phyloP scores from a whole-genome alignment of 2,329 filamentous ascomycete species.

The Alternaria longipes region DNA sequence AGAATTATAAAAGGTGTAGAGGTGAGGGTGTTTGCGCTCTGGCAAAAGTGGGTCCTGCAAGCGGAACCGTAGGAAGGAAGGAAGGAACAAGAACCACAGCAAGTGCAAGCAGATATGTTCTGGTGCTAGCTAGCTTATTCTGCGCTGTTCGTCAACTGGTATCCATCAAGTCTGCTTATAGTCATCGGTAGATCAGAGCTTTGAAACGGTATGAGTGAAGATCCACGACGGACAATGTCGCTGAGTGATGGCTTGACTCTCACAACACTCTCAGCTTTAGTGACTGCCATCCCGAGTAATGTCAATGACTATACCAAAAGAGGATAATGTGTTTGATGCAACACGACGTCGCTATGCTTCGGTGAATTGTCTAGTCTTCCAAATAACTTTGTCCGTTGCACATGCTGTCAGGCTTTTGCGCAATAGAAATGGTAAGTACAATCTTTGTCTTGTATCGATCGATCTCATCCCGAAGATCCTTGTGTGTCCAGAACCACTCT shows the following conservation, averaged over 20 bases:
- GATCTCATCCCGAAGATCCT: slow-evolving; percentile 34
- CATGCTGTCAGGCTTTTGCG: slow-evolving; percentile 26
- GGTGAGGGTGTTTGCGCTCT: not conserved
- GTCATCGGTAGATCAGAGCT: not conserved
- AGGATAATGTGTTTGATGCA: not conserved
- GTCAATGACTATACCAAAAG: not conserved
- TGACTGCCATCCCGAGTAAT: not conserved
- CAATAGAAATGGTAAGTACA: slow-evolving; percentile 39
- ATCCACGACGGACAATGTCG: not conserved
- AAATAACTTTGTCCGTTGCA: slow-evolving; percentile 27
- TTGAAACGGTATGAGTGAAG: not conserved
- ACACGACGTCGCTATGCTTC: not conserved
- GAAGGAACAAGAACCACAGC: not conserved
- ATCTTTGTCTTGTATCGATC: slow-evolving; percentile 38
- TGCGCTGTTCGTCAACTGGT: not conserved
- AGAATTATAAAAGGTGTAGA: not conserved
- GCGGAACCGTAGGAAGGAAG: not conserved
- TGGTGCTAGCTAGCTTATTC: not conserved
- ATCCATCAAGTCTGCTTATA: not conserved
- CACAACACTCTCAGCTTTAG: not conserved
- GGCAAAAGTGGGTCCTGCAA: not conserved
- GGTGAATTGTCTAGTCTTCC: slow-evolving; percentile 17
- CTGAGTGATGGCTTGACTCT: no score
- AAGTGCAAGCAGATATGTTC: not conserved
- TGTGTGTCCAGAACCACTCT: slow-evolving; percentile 39